A percentile compares a stretch with the other conserved stretches of the same genome.
Evolutionary conservation across 2,329 filamentous ascomycete species (phyloP).

Genomic region (Ciborinia camelliae): DNA sequence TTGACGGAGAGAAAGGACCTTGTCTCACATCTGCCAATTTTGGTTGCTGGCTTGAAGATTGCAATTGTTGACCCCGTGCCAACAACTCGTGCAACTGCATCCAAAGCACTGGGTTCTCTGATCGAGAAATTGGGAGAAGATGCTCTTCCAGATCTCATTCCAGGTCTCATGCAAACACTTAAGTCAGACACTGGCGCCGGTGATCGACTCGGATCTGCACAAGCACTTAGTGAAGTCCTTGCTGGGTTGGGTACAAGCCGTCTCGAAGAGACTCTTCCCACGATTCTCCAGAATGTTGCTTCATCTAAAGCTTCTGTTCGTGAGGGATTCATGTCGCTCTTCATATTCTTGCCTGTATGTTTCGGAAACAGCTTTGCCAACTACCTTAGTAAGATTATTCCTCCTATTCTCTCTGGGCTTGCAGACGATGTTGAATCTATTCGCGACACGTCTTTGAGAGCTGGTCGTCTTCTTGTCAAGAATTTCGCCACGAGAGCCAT

Average conservation of each 20-base stretch:
- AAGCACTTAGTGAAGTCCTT: constrained; percentile 93
- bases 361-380: constrained; percentile 98
- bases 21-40: constrained; percentile 81
- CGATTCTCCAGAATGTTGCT: constrained; percentile 91
- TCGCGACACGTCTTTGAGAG: constrained; percentile 90
- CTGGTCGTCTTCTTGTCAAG: constrained; percentile 91
- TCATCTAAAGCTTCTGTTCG: constrained; percentile 86
- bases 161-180: constrained; percentile 94
- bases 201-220: constrained; percentile 91
- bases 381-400: constrained; percentile 93
- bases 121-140: constrained; percentile 98
- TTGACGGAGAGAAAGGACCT: constrained; percentile 95
- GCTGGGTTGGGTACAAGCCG: constrained; percentile 89
- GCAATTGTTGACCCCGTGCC: constrained; percentile 95
- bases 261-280: constrained; percentile 92
- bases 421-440: constrained; percentile 97
- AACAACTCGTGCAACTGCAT: constrained; percentile 91
- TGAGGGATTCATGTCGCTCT: constrained; percentile 98
- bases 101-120: constrained; percentile 91
- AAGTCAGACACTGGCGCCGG: constrained; percentile 96
- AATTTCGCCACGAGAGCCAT: constrained; percentile 96
- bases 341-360: constrained; percentile 98
- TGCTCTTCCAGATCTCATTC: constrained; percentile 92
- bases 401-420: constrained; percentile 87
- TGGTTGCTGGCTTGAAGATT: constrained; percentile 83